A percentile compares a stretch with the other conserved stretches of the same genome.
These are phyloP conservation scores for Catharanthus roseus DNA, from an alignment of 257 asterid species.

Conservation along the genomic window DNA sequence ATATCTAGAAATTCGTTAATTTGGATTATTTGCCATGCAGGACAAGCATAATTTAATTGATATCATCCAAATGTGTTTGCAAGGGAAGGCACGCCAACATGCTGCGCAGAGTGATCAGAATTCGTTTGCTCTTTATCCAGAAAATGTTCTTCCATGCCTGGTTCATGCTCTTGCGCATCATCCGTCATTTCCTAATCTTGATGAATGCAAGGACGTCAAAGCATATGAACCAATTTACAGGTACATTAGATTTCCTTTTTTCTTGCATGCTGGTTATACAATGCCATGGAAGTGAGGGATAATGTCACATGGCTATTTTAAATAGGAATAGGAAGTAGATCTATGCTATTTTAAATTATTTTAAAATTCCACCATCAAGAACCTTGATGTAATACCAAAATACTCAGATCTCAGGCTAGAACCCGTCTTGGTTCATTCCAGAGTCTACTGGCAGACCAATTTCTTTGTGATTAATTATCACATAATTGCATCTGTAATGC, in stretches of 20 bases:
- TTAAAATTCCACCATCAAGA: neutral
- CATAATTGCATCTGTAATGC: neutral
- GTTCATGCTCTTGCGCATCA: conserved; percentile 93
- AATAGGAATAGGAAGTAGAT: too few relatives aligned
- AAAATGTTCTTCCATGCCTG: conserved; percentile 71
- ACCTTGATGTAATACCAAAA: conserved; percentile 7
- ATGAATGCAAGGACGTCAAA: conserved; percentile 77
- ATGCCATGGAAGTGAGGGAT: conserved; percentile 11
- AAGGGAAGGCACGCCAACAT: conserved; percentile 65
- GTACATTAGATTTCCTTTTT: conserved; percentile 43
- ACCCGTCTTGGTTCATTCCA: neutral
- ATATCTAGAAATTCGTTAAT: neutral
- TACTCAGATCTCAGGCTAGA: neutral
- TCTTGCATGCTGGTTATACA: conserved; percentile 10
- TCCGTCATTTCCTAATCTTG: conserved; percentile 73
- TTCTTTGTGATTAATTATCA: neutral
- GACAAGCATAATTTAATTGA: conserved; percentile 70
- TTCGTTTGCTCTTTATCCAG: conserved; percentile 62
- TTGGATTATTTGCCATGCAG: conserved; percentile 39
- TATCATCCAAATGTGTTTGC: conserved; percentile 86
- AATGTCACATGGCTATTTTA: too few relatives aligned
- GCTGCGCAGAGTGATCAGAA: conserved; percentile 56
- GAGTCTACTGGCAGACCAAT: neutral
- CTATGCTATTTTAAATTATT: neutral
- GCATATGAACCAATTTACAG: conserved; percentile 78